Conservation (phyloP, 2,329 filamentous ascomycete species). For the Talaromyces marneffei region DNA sequence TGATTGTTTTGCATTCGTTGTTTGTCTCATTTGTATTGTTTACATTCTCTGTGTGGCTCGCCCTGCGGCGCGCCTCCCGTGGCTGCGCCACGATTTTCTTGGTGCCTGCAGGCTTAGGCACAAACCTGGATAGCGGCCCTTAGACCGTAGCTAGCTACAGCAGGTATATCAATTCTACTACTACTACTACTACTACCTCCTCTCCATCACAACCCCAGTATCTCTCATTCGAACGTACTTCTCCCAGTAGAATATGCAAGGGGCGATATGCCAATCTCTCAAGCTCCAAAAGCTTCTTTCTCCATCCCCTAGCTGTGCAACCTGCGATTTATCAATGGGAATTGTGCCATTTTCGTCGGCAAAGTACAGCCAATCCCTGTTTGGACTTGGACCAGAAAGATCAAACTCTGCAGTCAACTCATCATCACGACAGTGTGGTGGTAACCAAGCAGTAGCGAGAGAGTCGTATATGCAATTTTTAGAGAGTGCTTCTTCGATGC, state of each 20-base stretch:
- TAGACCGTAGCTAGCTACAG: conserved; percentile 13
- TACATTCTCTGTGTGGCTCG: too few species aligned
- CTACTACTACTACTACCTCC: background rate
- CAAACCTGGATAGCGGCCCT: background rate
- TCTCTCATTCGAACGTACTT: too few species aligned
- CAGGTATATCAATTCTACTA: background rate
- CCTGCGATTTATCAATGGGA: conserved; percentile 15
- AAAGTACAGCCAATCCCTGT: conserved; percentile 31
- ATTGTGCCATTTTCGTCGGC: conserved; percentile 22
- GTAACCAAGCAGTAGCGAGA: conserved; percentile 34
- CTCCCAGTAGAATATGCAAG: conserved; percentile 18
- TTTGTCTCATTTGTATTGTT: too few species aligned
- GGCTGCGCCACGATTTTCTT: background rate
- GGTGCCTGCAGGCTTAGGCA: background rate
- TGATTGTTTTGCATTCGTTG: too few species aligned
- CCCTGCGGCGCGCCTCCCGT: too few species aligned
- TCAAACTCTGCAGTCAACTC: conserved; percentile 33
- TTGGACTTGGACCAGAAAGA: conserved; percentile 21
- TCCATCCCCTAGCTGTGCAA: conserved; percentile 21
- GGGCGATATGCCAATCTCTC: too few species aligned
- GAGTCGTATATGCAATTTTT: conserved; percentile 31
- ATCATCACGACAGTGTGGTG: conserved; percentile 29
- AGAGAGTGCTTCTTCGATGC: conserved; percentile 23
- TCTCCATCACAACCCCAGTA: too few species aligned
- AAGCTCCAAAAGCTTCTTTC: too few species aligned